phyloP scores from a whole-genome alignment of 106 monocot genomes.

The Agapanthus africanus region DNA sequence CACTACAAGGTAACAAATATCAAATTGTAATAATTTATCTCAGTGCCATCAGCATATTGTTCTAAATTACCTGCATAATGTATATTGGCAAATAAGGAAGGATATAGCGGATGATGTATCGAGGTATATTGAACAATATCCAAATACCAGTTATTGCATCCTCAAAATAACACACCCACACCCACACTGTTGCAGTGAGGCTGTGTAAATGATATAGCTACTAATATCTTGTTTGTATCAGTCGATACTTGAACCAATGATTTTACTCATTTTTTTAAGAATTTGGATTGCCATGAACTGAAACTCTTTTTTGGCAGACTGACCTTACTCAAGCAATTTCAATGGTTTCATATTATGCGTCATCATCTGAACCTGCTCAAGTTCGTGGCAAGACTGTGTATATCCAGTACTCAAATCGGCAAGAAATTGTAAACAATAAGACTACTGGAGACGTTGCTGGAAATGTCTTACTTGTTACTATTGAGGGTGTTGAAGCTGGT shows the following conservation, averaged over 20 bases:
- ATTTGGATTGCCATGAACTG: not conserved
- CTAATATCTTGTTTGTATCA: too few relatives aligned
- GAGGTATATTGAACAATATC: not conserved
- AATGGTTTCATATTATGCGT: slow-evolving; percentile 74
- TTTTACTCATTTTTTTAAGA: not conserved
- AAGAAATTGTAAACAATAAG: slow-evolving; percentile 77
- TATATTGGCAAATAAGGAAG: too few relatives aligned
- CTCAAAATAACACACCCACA: not conserved
- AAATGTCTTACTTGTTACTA: slow-evolving; percentile 71
- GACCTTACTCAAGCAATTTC: slow-evolving; percentile 73
- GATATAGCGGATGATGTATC: not conserved
- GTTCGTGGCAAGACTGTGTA: slow-evolving; percentile 79
- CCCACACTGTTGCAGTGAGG: too few relatives aligned
- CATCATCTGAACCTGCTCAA: slow-evolving; percentile 64
- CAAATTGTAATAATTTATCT: too few relatives aligned
- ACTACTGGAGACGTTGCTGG: slow-evolving; percentile 58
- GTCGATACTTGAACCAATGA: too few relatives aligned
- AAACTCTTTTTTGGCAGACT: slow-evolving; percentile 17
- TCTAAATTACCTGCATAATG: too few relatives aligned
- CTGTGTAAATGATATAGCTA: too few relatives aligned
- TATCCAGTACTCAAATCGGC: slow-evolving; percentile 70
- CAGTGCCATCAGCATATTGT: too few relatives aligned
- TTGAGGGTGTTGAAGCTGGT: slow-evolving; percentile 72
- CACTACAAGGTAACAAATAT: too few relatives aligned
- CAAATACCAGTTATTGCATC: not conserved